Evolutionary conservation across 176 grass and related monocot species (phyloP), one percentile per base, ranked within the genome.

Genomic region (Aechmea fasciata): DNA sequence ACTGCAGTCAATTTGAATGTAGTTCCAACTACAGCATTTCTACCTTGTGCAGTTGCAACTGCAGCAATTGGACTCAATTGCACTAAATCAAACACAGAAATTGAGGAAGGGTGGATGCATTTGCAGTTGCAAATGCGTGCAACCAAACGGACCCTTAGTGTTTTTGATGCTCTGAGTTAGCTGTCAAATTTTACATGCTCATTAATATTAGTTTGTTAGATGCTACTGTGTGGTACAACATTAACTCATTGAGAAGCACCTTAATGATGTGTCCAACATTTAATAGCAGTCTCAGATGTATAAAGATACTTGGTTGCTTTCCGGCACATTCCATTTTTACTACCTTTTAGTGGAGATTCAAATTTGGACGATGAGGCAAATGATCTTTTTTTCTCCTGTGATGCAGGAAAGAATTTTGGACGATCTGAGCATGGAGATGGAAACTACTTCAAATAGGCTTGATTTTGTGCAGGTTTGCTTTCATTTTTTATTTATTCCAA

Each of bases 381-480:
- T 71, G 25, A 17, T 64, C 62, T 79, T 57, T 29, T 51, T 62
- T 47, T 24, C 11, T 53, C 65, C 20, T 14, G 0, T 74, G 63
- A 29, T 53, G 47, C 82, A 97, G 89, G 94, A 97, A 75, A 97
- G 75, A 71, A 88, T 97, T 50, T 74, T 92, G 72, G 84, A 82
- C 51, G 94, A 97, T 59, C 69, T 97, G 65, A 87, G 89, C 77
- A 77, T 85, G 17, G 94, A 97, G 41, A 97, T 92, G 89, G 89
- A 92, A 76, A 92, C 89, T 26, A 97, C 89, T 64, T 84, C 89
- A 15, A 92, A 91, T 61, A 85, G 86, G 65, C 86, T 92, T 50
- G 86, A 92, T 47, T 97, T 97, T 85, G 89, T 97, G 54, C 86
- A 92, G 94, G 89, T 85, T 51, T 68, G 25, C 12, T 49, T 75